Evolutionary conservation across 257 asterid genomes (phyloP), one percentile per base, ranked within the genome.

Genomic region (Solanum dulcamara): DNA sequence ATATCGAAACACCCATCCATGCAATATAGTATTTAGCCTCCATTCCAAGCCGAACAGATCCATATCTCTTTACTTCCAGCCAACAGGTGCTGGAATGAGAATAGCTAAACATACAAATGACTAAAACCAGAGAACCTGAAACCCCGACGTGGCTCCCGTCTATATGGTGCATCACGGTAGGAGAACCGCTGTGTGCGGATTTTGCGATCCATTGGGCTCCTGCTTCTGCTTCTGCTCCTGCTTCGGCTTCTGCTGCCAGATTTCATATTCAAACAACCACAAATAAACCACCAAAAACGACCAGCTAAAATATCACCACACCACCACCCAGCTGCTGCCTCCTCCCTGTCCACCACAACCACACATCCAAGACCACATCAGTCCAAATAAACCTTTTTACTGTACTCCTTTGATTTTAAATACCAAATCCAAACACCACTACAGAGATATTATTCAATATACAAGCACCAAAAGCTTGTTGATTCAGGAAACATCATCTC

Each of bases 291-390:
- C 88, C 91, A 87, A 91, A 15, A 90, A 89, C 71, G 85, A 84
- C 70, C 89, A 14, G 94, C 91, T 89, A 89, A 89, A 85, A 87
- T 46, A 83, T 85, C 92, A 90, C 93, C 94, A 89, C 67, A 48
- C 82, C 86, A 85, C 91, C 87, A 90, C 92, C 90, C 91, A 88
- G 93, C 94, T 88, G 92, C 94, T 77, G 90, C 92, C 94, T 88
- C 93, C 95, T 91, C 92, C 98, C 99, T 96, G 99, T 92, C 97
- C 99, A 96, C 98, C 96, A 96, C 93, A 94, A 93, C 95, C 95
- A 94, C 92, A 93, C 92, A 96, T 88, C 95, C 91, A 92, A 92
- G 86, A 91, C 97, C 95, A 92, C 67, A 90, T 92, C 97, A 92
- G 92, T 86, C 93, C 97, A 91, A 85, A 85, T 87, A 82, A 88